phyloP scores from a whole-genome alignment of 2,329 filamentous ascomycete genomes.

The Akanthomyces lecanii region DNA sequence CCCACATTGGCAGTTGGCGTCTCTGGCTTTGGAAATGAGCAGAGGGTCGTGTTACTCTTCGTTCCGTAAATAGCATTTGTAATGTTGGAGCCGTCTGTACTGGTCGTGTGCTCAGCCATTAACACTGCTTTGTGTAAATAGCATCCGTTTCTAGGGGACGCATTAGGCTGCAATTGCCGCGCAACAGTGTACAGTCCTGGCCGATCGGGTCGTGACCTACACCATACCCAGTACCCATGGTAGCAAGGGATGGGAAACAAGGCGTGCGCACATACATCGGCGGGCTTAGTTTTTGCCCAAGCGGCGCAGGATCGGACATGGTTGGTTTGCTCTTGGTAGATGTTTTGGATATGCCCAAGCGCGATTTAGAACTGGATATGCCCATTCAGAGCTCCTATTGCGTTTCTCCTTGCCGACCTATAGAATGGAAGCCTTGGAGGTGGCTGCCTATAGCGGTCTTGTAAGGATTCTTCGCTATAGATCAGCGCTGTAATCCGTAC shows the following conservation, averaged over 20 bases:
- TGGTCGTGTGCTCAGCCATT: background rate
- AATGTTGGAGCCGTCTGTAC: background rate
- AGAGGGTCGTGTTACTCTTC: background rate
- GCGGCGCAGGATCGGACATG: constrained; percentile 1
- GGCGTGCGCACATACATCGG: constrained; percentile 1
- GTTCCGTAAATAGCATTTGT: background rate
- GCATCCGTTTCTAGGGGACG: background rate
- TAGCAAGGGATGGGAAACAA: constrained; percentile 3
- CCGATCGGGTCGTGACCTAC: background rate
- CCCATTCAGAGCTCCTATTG: background rate
- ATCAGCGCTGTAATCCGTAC: too few relatives aligned
- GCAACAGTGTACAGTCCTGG: background rate
- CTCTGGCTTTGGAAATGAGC: background rate
- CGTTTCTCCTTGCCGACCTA: background rate
- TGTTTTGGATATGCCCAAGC: constrained; percentile 8
- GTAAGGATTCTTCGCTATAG: background rate
- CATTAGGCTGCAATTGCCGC: background rate
- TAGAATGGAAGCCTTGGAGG: background rate
- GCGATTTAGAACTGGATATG: background rate
- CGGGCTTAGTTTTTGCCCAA: background rate
- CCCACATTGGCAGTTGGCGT: background rate
- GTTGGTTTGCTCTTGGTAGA: background rate
- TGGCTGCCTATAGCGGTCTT: too few relatives aligned
- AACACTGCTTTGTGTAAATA: too few relatives aligned
- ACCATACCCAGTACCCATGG: background rate